Percentiles rank a stretch among this genome's conserved stretches.
These are phyloP conservation scores for Galium porrigens DNA, from an alignment of 305 asterid species.

Conservation along the genomic window DNA sequence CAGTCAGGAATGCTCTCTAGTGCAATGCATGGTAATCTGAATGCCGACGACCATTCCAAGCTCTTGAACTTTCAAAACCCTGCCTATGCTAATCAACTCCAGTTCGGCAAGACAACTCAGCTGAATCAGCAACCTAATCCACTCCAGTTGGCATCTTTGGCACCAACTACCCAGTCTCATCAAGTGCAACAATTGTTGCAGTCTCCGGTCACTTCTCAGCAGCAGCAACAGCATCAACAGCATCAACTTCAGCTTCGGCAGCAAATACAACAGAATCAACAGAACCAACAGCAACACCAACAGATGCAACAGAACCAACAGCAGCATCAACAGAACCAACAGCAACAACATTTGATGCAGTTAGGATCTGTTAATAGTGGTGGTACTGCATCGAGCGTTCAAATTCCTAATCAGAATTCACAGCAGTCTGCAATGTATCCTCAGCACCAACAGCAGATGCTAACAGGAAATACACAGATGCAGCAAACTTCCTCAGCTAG, in stretches of 20 bases:
- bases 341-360: constrained; percentile 19
- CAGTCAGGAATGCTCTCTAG: constrained; percentile 41
- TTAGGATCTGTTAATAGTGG: constrained; percentile 26
- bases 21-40: constrained; percentile 27
- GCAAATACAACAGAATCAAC: constrained; percentile 15
- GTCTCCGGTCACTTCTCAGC: constrained; percentile 25
- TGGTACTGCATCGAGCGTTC: constrained; percentile 24
- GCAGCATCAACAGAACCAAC: constrained; percentile 21
- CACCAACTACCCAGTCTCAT: constrained; percentile 45
- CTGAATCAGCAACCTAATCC: constrained; percentile 39
- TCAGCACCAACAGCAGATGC: constrained; percentile 48
- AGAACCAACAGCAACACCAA: constrained; percentile 23
- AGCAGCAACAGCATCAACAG: constrained; percentile 23
- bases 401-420: constrained; percentile 27
- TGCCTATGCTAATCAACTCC: constrained; percentile 39
- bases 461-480: constrained; percentile 26
- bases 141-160: constrained; percentile 35
- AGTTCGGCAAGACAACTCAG: constrained; percentile 37
- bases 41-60: constrained; percentile 51
- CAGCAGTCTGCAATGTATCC: constrained; percentile 37
- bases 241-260: constrained; percentile 19
- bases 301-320: constrained; percentile 19
- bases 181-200: constrained; percentile 42
- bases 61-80: constrained; percentile 69
- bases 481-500: constrained; percentile 31